A percentile compares a stretch with the other conserved stretches of the same genome.
Conservation (phyloP, 768 basidiomycete species). For the Termitomyces sp. region DNA sequence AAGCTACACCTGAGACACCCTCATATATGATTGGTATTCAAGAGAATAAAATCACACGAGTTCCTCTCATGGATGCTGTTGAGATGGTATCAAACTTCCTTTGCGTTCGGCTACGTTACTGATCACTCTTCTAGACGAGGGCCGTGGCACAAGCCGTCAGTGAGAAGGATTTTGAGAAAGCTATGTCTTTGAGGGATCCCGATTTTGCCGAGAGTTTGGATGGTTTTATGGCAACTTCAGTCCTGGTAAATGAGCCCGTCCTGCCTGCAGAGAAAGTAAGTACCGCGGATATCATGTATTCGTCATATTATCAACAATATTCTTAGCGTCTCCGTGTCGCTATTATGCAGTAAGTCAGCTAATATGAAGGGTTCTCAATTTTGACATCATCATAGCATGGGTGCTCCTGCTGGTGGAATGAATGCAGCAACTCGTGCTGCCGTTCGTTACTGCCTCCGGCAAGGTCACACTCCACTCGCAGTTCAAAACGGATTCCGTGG, state of each 20-base stretch:
- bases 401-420: constrained; percentile 98
- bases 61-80: constrained; percentile 92
- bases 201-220: constrained; percentile 86
- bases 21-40: constrained; percentile 96
- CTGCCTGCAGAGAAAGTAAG: constrained; percentile 47
- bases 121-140: constrained; percentile 54
- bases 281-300: background rate
- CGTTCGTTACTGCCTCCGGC: constrained; percentile 86
- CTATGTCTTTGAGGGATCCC: constrained; percentile 83
- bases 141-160: constrained; percentile 80
- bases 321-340: constrained; percentile 69
- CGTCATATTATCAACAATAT: constrained; percentile 5
- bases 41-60: constrained; percentile 92
- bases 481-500: constrained; percentile 97
- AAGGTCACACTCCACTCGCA: constrained; percentile 89
- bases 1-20: constrained; percentile 82
- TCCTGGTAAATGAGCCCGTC: constrained; percentile 44
- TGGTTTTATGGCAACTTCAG: constrained; percentile 77
- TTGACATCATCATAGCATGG: constrained; percentile 52
- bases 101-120: constrained; percentile 1
- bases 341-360: constrained; percentile 74
- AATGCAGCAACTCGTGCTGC: constrained; percentile 96
- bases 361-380: background rate
- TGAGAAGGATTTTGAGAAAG: constrained; percentile 77
- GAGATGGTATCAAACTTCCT: constrained; percentile 49